phyloP scores from a whole-genome alignment of 805 yeast species.

The Candida pini region DNA sequence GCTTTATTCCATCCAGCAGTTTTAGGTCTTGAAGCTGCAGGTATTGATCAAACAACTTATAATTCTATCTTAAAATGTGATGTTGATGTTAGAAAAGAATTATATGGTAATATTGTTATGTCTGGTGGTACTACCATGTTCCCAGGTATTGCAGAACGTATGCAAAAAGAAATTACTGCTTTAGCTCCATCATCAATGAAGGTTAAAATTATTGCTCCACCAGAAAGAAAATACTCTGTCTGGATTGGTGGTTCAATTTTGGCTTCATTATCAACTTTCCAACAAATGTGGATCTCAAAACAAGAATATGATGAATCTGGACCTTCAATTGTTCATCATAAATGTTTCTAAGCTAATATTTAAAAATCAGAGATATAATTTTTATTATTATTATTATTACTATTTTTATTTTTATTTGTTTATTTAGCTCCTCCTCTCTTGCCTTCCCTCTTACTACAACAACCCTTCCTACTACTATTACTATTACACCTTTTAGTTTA shows the following conservation, averaged over 20 bases:
- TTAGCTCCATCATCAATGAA: slow-evolving; percentile 99
- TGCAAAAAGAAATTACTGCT: slow-evolving; percentile 99
- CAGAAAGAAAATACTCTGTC: slow-evolving; percentile 98
- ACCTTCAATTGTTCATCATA: slow-evolving; percentile 97
- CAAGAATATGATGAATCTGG: slow-evolving; percentile 99
- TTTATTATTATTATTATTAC: background rate
- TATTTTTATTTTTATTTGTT: background rate
- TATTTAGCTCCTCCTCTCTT: background rate
- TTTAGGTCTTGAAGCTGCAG: slow-evolving; percentile 86
- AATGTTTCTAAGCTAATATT: slow-evolving; percentile 63
- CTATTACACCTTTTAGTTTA: background rate
- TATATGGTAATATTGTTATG: slow-evolving; percentile 98
- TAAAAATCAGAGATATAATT: background rate
- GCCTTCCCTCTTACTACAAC: no score
- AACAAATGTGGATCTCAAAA: slow-evolving; percentile 99
- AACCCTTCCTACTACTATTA: background rate
- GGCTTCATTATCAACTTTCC: slow-evolving; percentile 98
- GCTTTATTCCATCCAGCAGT: slow-evolving; percentile 98
- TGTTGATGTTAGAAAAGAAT: slow-evolving; percentile 97
- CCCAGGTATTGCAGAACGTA: slow-evolving; percentile 99
- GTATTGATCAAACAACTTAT: slow-evolving; percentile 97
- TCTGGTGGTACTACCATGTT: slow-evolving; percentile 99
- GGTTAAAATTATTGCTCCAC: slow-evolving; percentile 99
- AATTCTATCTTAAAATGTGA: slow-evolving; percentile 98
- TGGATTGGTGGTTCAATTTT: slow-evolving; percentile 99